Evolutionary conservation across 768 basidiomycete genomes (phyloP).

Genomic region (Ramaria rubella): DNA sequence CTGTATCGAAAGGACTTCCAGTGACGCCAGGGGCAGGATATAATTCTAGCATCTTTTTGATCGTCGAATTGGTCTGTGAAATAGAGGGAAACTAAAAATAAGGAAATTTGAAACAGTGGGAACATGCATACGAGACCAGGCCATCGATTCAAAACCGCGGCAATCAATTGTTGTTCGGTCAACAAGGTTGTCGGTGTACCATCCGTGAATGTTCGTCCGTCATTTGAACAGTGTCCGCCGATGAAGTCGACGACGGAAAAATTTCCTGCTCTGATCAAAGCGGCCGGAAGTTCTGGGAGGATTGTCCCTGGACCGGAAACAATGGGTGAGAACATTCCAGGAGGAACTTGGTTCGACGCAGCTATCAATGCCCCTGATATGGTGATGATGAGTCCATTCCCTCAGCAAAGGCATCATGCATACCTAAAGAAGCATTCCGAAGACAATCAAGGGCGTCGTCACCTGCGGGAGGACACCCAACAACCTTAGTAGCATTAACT

Average conservation of each 20-base stretch:
- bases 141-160: slow-evolving; percentile 19
- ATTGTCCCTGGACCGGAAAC: slow-evolving; percentile 15
- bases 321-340: slow-evolving; percentile 22
- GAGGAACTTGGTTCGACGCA: slow-evolving; percentile 32
- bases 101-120: too few species aligned
- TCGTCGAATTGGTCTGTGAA: slow-evolving; percentile 31
- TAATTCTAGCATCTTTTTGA: slow-evolving; percentile 28
- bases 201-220: slow-evolving; percentile 36
- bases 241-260: slow-evolving; percentile 30
- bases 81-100: too few species aligned
- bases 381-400: too few species aligned
- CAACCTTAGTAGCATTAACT: slow-evolving; percentile 27
- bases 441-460: slow-evolving; percentile 29
- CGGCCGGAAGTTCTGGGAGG: slow-evolving; percentile 30
- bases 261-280: slow-evolving; percentile 28
- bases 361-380: slow-evolving; percentile 29
- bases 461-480: slow-evolving; percentile 23
- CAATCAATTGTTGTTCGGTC: slow-evolving; percentile 35
- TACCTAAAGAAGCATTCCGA: slow-evolving; percentile 32
- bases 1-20: slow-evolving; percentile 32
- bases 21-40: slow-evolving; percentile 31
- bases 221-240: slow-evolving; percentile 38
- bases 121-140: slow-evolving; percentile 10
- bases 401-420: too few species aligned
- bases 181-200: slow-evolving; percentile 32